Percentiles rank a stretch among this genome's conserved stretches.
Conservation (phyloP, 1,284 basidiomycete genomes). For the Lignosus rhinocerotis region DNA sequence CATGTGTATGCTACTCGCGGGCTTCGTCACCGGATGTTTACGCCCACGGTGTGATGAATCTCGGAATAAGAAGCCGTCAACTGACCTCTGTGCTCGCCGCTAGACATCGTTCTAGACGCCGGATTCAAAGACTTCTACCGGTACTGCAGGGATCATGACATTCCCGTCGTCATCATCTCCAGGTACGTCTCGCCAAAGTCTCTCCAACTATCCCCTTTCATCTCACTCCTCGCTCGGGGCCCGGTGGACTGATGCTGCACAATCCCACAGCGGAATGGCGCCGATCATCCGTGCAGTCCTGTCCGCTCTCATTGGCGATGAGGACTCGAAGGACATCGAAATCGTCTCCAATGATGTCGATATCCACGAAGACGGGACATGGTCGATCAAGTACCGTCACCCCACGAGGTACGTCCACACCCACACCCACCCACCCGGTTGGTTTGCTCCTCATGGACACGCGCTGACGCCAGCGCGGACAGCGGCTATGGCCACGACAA, state of each 20-base stretch:
- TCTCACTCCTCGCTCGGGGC: neutral
- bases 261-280: conserved; percentile 75
- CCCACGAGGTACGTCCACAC: conserved; percentile 66
- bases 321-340: conserved; percentile 75
- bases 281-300: conserved; percentile 89
- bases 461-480: neutral
- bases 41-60: neutral
- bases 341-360: conserved; percentile 89
- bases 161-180: conserved; percentile 91
- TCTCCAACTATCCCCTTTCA: neutral
- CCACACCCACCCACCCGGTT: neutral
- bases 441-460: neutral
- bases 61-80: neutral
- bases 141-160: conserved; percentile 75
- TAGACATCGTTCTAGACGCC: conserved; percentile 83
- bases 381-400: conserved; percentile 88
- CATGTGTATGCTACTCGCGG: too few relatives aligned
- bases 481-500: conserved; percentile 93
- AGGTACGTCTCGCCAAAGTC: conserved; percentile 48
- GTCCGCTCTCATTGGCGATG: conserved; percentile 72
- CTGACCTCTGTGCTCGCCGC: neutral
- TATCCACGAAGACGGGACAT: conserved; percentile 65
- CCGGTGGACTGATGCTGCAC: neutral
- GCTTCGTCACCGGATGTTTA: too few relatives aligned
- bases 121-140: conserved; percentile 86